Conservation (phyloP, 345 rosid genomes). For the Camelina sativa region DNA sequence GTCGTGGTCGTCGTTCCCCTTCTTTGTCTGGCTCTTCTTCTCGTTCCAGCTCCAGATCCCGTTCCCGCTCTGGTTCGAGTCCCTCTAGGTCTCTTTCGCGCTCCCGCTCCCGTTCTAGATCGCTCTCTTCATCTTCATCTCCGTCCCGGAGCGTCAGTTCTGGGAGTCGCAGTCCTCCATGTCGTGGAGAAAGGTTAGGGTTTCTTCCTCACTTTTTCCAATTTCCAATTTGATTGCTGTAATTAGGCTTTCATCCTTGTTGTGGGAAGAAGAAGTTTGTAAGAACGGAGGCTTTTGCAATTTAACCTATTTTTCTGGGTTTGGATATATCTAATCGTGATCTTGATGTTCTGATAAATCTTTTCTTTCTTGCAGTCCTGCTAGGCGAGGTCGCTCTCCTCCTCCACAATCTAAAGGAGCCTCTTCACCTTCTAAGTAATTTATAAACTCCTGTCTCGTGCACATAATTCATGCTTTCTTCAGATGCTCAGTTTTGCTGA, state of each 20-base stretch:
- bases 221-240: slow-evolving; percentile 4
- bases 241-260: neutral
- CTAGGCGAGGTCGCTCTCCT: slow-evolving; percentile 74
- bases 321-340: too few species aligned
- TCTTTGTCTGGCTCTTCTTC: slow-evolving; percentile 63
- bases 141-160: slow-evolving; percentile 44
- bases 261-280: neutral
- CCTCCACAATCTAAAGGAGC: slow-evolving; percentile 61
- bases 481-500: too few species aligned
- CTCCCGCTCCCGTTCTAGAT: slow-evolving; percentile 42
- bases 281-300: too few species aligned
- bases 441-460: neutral
- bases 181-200: slow-evolving; percentile 43
- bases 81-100: slow-evolving; percentile 47
- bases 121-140: slow-evolving; percentile 68
- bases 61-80: slow-evolving; percentile 42
- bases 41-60: slow-evolving; percentile 55
- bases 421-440: slow-evolving; percentile 77
- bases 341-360: neutral
- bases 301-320: too few species aligned
- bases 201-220: neutral
- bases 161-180: slow-evolving; percentile 46
- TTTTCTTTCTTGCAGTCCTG: slow-evolving; percentile 47
- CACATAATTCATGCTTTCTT: too few species aligned
- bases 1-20: slow-evolving; percentile 67